Base-by-base conservation (phyloP, 2,329 filamentous ascomycete species). In the Didymella keratinophila region DNA sequence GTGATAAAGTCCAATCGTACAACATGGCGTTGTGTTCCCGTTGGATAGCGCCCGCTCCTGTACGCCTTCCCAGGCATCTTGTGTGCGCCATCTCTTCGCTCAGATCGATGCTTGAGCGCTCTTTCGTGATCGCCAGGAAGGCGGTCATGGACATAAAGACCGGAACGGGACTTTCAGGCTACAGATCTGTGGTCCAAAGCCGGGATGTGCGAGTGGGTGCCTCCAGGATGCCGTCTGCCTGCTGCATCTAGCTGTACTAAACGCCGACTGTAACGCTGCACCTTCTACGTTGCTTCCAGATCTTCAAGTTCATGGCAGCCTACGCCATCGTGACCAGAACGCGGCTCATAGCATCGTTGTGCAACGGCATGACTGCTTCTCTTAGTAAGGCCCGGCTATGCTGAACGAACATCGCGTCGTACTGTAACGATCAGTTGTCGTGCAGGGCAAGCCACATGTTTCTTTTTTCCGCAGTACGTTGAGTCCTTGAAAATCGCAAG, bases 251-350 rank as follows among this genome's bases (percentile, higher is more conserved):
- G 36, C 28, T 28, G 28, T 37, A 25, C 3, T 20, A 27, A 30
- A n/a, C 27, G 28, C 28, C 44, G 12, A 48, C 25, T 50, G 45
- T 20, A 58, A 58, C 56, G 49, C 50, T 53, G 50, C 39, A 21
- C 32, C 49, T 58, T 58, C 56, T 58, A 50, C 50, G 50, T 58
- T 58, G 56, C 49, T 58, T 58, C 56, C 44, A 58, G 36, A 46
- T 42, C 47, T 46, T 56, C 53, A 32, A 49, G 41, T 50, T 30
- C 14, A 8, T 27, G 41, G 46, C 48, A 52, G 37, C 37, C 43
- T 34, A 49, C 49, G 32, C 56, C 50, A 53, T 11, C 37, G 37
- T 42, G 43, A 47, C 20, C 53, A 52, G 34, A 48, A 37, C 21
- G 48, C 48, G 54, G 48, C 48, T 52, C 43, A 43, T 52, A 28